Conservation (phyloP, 768 basidiomycete genomes). For the Amanita polypyramis region DNA sequence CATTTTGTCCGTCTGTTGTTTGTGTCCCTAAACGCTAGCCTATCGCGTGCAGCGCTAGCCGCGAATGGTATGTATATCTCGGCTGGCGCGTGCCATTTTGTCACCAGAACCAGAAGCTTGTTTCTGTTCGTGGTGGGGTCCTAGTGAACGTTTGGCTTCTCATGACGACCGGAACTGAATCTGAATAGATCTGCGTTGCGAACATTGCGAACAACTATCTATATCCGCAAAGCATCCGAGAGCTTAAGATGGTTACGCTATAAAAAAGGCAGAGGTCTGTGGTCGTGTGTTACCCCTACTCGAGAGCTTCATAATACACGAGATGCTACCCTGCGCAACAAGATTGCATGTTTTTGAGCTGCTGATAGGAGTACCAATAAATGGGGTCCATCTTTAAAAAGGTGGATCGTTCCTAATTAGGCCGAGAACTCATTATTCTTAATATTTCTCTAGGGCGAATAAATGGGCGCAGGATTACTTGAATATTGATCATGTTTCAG, state of each 20-base stretch:
- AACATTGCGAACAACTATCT: background rate
- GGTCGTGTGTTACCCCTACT: background rate
- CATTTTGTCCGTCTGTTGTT: background rate
- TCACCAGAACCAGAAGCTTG: background rate
- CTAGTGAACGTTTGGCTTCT: background rate
- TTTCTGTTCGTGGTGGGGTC: background rate
- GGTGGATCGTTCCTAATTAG: slow-evolving; percentile 20
- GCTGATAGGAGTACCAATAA: slow-evolving; percentile 25
- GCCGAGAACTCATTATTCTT: slow-evolving; percentile 14
- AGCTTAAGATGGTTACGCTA: background rate
- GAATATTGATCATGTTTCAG: slow-evolving; percentile 42
- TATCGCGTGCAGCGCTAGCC: background rate
- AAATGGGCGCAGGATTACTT: slow-evolving; percentile 14
- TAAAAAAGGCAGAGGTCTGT: background rate
- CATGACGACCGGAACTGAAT: slow-evolving; percentile 1
- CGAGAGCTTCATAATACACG: background rate
- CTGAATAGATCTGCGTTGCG: background rate
- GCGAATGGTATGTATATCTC: background rate
- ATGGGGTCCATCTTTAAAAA: slow-evolving; percentile 28
- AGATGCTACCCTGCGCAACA: background rate
- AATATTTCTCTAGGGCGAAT: slow-evolving; percentile 9
- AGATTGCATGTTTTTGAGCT: slow-evolving; percentile 20
- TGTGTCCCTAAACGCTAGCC: background rate
- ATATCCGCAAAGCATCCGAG: too few relatives aligned
- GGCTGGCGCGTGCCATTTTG: background rate